These are phyloP conservation scores for Solanum habrochaites DNA, from an alignment of 257 asterid genomes.

Conservation along the genomic window DNA sequence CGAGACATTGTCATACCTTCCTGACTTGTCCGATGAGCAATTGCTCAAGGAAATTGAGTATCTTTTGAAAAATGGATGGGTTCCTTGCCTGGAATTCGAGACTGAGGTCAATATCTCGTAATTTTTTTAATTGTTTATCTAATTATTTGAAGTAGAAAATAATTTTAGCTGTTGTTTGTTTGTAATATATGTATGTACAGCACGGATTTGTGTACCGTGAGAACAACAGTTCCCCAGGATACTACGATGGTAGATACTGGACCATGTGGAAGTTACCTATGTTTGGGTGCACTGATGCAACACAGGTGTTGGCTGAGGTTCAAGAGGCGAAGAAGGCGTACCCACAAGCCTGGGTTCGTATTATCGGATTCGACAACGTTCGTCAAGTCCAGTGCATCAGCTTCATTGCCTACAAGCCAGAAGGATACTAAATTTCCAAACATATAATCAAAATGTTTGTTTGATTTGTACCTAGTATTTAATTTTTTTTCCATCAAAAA, in stretches of 20 bases:
- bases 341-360: constrained; percentile 20
- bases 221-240: constrained; percentile 17
- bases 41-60: constrained; percentile 28
- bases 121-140: too few species aligned
- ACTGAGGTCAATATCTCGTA: constrained; percentile 7
- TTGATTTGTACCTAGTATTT: background rate
- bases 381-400: constrained; percentile 33
- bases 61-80: constrained; percentile 24
- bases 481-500: background rate
- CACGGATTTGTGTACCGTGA: constrained; percentile 28
- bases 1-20: constrained; percentile 19
- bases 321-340: constrained; percentile 15
- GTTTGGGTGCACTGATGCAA: constrained; percentile 42
- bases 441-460: background rate
- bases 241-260: constrained; percentile 48
- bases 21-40: constrained; percentile 12
- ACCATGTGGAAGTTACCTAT: constrained; percentile 60
- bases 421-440: background rate
- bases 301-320: constrained; percentile 31
- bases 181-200: background rate
- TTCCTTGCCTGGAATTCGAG: constrained; percentile 51
- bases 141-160: background rate
- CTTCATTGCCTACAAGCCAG: constrained; percentile 24
- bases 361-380: constrained; percentile 40
- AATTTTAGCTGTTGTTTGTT: background rate